Conservation (phyloP, 2,329 filamentous ascomycete genomes). For the Cordyceps fumosorosea region DNA sequence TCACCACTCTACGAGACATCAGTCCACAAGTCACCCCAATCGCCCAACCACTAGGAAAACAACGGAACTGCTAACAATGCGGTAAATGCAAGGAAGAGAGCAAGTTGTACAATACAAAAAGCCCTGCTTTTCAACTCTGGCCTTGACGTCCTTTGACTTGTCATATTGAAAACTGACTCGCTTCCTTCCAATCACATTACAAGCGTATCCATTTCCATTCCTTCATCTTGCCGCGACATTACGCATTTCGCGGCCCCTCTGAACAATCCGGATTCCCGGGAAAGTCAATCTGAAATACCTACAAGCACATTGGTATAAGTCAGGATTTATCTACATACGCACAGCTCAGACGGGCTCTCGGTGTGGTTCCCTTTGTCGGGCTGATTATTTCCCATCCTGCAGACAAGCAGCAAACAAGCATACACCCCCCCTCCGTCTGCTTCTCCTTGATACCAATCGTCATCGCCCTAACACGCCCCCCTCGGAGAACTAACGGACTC, state of each 20-base stretch:
- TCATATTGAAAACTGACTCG: not conserved
- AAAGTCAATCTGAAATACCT: not conserved
- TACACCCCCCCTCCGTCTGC: not conserved
- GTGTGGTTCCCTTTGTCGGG: not conserved
- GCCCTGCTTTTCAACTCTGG: not conserved
- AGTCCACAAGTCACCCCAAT: constrained; percentile 12
- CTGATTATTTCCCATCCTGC: not conserved
- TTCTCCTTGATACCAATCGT: not conserved
- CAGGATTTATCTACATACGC: not conserved
- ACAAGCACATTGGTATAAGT: not conserved
- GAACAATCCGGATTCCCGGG: no score
- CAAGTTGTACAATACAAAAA: not conserved
- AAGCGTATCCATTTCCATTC: no score
- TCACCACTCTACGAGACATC: constrained; percentile 9
- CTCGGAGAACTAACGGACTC: not conserved
- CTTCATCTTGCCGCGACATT: no score
- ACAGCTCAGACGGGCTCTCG: not conserved
- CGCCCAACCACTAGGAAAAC: not conserved
- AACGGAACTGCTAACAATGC: not conserved
- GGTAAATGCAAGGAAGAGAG: not conserved
- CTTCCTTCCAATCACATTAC: no score
- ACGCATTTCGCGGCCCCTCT: no score
- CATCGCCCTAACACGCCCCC: not conserved
- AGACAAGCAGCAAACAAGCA: not conserved
- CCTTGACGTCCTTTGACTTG: not conserved